Evolutionary conservation across 1,139 yeast genomes (phyloP).

Genomic region (Pichia sp.): DNA sequence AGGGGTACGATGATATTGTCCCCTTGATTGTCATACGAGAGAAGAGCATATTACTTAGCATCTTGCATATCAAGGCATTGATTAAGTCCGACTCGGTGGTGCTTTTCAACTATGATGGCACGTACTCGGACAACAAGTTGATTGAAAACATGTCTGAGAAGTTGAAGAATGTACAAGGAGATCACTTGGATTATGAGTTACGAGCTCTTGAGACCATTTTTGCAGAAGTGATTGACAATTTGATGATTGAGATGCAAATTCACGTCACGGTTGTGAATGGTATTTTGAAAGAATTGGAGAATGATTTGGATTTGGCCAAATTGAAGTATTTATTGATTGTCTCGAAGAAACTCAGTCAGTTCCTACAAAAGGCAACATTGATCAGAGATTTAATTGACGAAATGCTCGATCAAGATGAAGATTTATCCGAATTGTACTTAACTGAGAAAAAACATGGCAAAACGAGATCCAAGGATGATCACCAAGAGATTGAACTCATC

Average conservation of each 20-base stretch:
- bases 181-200: constrained; percentile 58
- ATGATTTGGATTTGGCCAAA: constrained; percentile 76
- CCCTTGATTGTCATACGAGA: constrained; percentile 81
- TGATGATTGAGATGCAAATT: constrained; percentile 78
- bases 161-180: constrained; percentile 33
- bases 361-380: constrained; percentile 75
- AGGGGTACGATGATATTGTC: constrained; percentile 80
- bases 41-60: constrained; percentile 69
- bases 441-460: constrained; percentile 34
- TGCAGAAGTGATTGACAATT: constrained; percentile 72
- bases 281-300: constrained; percentile 75
- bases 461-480: constrained; percentile 34
- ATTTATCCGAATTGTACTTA: constrained; percentile 60
- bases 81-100: constrained; percentile 75
- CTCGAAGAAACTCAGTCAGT: constrained; percentile 73
- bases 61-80: constrained; percentile 81
- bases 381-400: constrained; percentile 86
- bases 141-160: constrained; percentile 84
- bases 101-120: constrained; percentile 65
- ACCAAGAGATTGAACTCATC: constrained; percentile 67
- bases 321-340: constrained; percentile 73
- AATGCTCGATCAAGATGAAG: constrained; percentile 77
- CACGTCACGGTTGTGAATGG: constrained; percentile 70
- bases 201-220: constrained; percentile 85
- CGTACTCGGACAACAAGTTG: constrained; percentile 58